Base-by-base conservation (phyloP, 2,329 filamentous ascomycete species). In the Pseudogymnoascus sp. region DNA sequence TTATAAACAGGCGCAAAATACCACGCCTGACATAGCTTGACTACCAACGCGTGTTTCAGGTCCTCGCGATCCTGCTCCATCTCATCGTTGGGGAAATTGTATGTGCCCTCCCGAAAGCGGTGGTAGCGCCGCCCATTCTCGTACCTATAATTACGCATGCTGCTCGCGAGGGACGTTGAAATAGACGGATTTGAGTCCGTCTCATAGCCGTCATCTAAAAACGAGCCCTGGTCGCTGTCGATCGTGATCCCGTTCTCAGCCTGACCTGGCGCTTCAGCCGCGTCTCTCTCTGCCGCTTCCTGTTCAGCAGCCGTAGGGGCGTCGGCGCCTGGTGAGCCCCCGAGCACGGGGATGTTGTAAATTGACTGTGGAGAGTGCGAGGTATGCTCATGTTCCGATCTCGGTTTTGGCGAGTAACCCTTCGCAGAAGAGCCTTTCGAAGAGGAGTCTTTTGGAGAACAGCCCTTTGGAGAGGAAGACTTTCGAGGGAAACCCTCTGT, bases 121-220 rank as follows among this genome's bases (percentile, higher is more conserved):
- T 85, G 83, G 64, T 86, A 86, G 26, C 83, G 77, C 23, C 83
- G 77, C n/a, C 83, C 83, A 68, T 86, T 84, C 68, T 85, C 82
- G 63, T 76, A 78, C 59, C 77, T 75, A 67, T 82, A 85, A 65
- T 85, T 78, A 46, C 79, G 74, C 23, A 83, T 74, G 38, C 72
- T 75, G 53, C 66, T 68, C 2, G 66, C 63, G 3, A 73, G 61
- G 7, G 70, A 72, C 6, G 70, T 70, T 1, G 67, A 67, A 38
- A 66, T 65, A 3, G 69, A 68, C 11, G 60, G 64, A 1, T 67
- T 7, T 31, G 65, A 65, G 59, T 71, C 71, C 2, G 69, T 70
- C 44, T 70, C 71, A 65, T 73, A 73, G 23, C 71, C 71, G 7
- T 67, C 68, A 65, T 72, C 70, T 11, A 63, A 65, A 3, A 61